These are phyloP conservation scores for Penicillium oxalicum DNA, from an alignment of 2,329 filamentous ascomycete species.

Conservation along the genomic window DNA sequence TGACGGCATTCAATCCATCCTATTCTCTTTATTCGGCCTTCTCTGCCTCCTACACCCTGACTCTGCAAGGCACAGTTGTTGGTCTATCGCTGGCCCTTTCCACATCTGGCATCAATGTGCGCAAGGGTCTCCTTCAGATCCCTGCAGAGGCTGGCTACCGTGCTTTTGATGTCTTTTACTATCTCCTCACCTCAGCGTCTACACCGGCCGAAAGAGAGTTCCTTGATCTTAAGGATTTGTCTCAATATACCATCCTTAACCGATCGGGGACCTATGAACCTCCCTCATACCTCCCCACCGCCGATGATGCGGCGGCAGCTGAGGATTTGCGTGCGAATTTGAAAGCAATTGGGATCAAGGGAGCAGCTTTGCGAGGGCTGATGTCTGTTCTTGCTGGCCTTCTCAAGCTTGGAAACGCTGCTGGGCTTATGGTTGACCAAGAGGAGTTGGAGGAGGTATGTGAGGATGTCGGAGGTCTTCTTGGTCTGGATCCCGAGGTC, in stretches of 20 bases:
- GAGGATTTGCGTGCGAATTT: conserved; percentile 86
- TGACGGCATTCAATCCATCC: conserved; percentile 85
- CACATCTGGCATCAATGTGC: conserved; percentile 79
- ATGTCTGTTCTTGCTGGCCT: conserved; percentile 81
- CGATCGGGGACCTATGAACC: conserved; percentile 80
- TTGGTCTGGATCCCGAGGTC: conserved; percentile 81
- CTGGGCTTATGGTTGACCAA: conserved; percentile 76
- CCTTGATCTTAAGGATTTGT: conserved; percentile 69
- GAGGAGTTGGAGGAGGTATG: conserved; percentile 80
- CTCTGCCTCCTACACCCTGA: conserved; percentile 74
- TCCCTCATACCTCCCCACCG: conserved; percentile 82
- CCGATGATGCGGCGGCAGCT: conserved; percentile 84
- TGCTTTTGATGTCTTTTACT: conserved; percentile 97
- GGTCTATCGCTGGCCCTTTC: conserved; percentile 72
- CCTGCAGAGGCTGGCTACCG: conserved; percentile 74
- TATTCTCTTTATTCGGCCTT: conserved; percentile 73
- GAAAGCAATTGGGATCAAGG: conserved; percentile 91
- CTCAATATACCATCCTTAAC: conserved; percentile 70
- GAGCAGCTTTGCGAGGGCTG: conserved; percentile 70
- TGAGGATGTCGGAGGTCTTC: conserved; percentile 78
- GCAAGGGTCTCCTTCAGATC: conserved; percentile 71
- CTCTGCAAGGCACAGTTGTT: conserved; percentile 70
- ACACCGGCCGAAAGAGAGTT: conserved; percentile 85
- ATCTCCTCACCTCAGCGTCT: conserved; percentile 85
- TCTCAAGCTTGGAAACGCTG: conserved; percentile 83